Evolutionary conservation across 1,284 basidiomycete genomes (phyloP).

Genomic region (Microbotryum lychnidis-dioicae): DNA sequence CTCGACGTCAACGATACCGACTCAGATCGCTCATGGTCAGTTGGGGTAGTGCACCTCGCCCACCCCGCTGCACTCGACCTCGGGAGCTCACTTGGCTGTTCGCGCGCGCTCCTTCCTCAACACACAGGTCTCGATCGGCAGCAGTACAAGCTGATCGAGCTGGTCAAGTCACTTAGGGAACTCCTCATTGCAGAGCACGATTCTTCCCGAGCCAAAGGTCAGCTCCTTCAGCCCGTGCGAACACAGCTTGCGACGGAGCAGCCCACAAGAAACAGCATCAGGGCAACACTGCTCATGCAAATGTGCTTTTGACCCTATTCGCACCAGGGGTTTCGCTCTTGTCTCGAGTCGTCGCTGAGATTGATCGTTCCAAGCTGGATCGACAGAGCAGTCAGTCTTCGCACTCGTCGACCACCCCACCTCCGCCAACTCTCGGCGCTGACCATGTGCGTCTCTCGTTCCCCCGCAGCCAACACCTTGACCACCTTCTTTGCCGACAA

Average conservation of each 20-base stretch:
- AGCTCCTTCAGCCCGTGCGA: slow-evolving; percentile 13
- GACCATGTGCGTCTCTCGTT: not conserved
- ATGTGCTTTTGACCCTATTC: not conserved
- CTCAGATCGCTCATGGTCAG: slow-evolving; percentile 15
- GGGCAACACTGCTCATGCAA: too few relatives aligned
- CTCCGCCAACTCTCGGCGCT: not conserved
- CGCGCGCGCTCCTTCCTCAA: not conserved
- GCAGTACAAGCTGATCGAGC: slow-evolving; percentile 50
- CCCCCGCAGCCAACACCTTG: slow-evolving; percentile 61
- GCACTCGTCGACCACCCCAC: not conserved
- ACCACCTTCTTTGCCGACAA: slow-evolving; percentile 76
- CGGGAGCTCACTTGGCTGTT: not conserved
- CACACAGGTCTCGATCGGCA: slow-evolving; percentile 5
- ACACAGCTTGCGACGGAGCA: too few relatives aligned
- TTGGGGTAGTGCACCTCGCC: not conserved
- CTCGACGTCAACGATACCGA: slow-evolving; percentile 3
- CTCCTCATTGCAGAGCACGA: slow-evolving; percentile 82
- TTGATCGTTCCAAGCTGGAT: slow-evolving; percentile 60
- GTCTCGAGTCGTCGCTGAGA: slow-evolving; percentile 55
- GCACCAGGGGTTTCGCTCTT: slow-evolving; percentile 66
- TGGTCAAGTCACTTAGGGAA: slow-evolving; percentile 81
- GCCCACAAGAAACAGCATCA: too few relatives aligned
- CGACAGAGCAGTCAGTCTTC: slow-evolving; percentile 62
- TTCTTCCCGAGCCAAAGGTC: slow-evolving; percentile 67
- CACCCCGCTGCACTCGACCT: not conserved